Evolutionary conservation across 2,329 filamentous ascomycete species (phyloP).

Genomic region (Aspergillus melleus): DNA sequence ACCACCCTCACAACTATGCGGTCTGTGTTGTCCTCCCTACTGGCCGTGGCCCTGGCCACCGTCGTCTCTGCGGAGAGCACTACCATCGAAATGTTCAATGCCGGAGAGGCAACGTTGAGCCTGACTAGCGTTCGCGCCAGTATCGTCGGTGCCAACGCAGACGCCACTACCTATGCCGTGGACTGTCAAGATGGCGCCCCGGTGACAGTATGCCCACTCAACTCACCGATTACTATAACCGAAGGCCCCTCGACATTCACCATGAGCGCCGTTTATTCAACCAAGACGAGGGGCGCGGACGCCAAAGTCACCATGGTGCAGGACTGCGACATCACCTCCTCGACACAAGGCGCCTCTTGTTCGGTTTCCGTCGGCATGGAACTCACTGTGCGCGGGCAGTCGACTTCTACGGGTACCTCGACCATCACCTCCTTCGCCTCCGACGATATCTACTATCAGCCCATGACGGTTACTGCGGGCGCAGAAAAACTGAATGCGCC

Average conservation of each 20-base stretch:
- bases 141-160: constrained; percentile 16
- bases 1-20: background rate
- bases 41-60: constrained; percentile 3
- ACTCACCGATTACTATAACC: constrained; percentile 18
- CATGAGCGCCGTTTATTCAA: constrained; percentile 11
- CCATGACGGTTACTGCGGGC: constrained; percentile 19
- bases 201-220: constrained; percentile 6
- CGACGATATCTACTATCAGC: constrained; percentile 12
- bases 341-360: constrained; percentile 17
- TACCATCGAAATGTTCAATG: constrained; percentile 15
- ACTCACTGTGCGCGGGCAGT: background rate
- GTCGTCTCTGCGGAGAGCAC: constrained; percentile 7
- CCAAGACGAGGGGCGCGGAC: constrained; percentile 1
- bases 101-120: constrained; percentile 4
- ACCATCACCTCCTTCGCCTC: constrained; percentile 4
- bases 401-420: constrained; percentile 4
- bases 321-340: constrained; percentile 19
- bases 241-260: constrained; percentile 22
- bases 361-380: constrained; percentile 6
- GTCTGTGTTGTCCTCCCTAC: background rate
- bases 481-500: constrained; percentile 16
- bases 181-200: constrained; percentile 7
- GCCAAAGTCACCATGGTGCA: constrained; percentile 9
- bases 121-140: constrained; percentile 11
- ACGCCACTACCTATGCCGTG: constrained; percentile 20